Evolutionary conservation across 495 filamentous ascomycete genomes (phyloP).

Genomic region (Hypomontagnella submonticulosa): DNA sequence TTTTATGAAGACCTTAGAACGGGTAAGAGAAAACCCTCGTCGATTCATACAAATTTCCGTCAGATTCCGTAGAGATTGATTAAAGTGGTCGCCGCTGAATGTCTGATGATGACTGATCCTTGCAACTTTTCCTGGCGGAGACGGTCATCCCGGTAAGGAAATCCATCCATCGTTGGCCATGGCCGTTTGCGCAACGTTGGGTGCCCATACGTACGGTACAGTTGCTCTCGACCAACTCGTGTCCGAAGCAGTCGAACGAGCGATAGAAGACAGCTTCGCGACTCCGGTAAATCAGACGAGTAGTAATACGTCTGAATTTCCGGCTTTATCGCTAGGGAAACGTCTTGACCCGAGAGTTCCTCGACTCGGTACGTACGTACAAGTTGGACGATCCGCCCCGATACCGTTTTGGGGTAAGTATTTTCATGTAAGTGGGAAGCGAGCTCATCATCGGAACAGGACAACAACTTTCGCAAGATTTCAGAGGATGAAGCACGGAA

Average conservation of each 20-base stretch:
- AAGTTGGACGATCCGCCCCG: constrained; percentile 25
- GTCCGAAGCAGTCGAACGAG: constrained; percentile 1
- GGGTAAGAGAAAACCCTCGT: background rate
- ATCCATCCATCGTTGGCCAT: constrained; percentile 33
- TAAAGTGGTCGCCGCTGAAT: constrained; percentile 17
- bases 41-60: constrained; percentile 18
- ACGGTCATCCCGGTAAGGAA: constrained; percentile 33
- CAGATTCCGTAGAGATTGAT: constrained; percentile 10
- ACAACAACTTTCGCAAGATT: constrained; percentile 22
- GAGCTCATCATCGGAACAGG: constrained; percentile 20
- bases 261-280: constrained; percentile 8
- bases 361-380: constrained; percentile 29
- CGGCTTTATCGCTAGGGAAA: background rate
- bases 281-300: constrained; percentile 1
- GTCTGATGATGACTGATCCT: constrained; percentile 35
- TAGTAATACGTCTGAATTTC: constrained; percentile 2
- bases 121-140: constrained; percentile 34
- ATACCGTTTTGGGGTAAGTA: constrained; percentile 48
- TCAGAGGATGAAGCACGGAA: constrained; percentile 23
- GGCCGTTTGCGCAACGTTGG: constrained; percentile 40
- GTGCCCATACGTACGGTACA: constrained; percentile 29
- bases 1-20: background rate
- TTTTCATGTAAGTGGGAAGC: constrained; percentile 38
- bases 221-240: constrained; percentile 4
- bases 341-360: constrained; percentile 4